These are phyloP conservation scores for Teunomyces barrocoloradensis DNA, from an alignment of 805 yeast genomes.

Conservation along the genomic window DNA sequence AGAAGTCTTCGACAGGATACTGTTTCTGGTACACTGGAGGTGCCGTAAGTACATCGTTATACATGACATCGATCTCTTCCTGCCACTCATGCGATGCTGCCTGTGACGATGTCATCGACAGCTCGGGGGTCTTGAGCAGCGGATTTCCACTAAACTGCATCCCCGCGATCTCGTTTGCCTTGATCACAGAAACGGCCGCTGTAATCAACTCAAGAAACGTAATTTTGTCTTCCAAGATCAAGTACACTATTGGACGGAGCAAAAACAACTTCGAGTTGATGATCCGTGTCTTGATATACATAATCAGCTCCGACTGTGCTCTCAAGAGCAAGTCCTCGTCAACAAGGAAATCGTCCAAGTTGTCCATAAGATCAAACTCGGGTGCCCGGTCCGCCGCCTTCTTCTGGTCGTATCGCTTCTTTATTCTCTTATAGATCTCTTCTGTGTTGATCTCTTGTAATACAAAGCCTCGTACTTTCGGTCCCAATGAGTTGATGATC, in stretches of 20 bases:
- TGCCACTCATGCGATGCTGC: constrained; percentile 3
- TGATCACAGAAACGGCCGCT: constrained; percentile 21
- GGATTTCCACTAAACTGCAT: background rate
- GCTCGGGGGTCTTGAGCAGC: constrained; percentile 3
- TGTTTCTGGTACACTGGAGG: constrained; percentile 26
- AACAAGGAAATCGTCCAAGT: constrained; percentile 32
- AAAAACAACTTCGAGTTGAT: constrained; percentile 30
- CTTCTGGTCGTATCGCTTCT: constrained; percentile 19
- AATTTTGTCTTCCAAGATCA: constrained; percentile 29
- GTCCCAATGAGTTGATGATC: constrained; percentile 35
- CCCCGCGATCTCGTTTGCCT: constrained; percentile 1
- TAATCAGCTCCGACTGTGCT: constrained; percentile 36
- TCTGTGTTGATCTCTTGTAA: constrained; percentile 30
- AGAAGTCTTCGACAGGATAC: constrained; percentile 32
- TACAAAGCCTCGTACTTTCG: constrained; percentile 31
- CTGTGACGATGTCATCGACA: constrained; percentile 2
- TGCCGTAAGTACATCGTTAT: constrained; percentile 21
- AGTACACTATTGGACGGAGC: constrained; percentile 34
- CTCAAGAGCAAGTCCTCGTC: constrained; percentile 32
- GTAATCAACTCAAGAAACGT: constrained; percentile 23
- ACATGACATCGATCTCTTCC: constrained; percentile 15
- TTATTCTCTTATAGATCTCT: constrained; percentile 27
- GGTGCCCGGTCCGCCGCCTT: constrained; percentile 6
- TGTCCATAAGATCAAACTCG: constrained; percentile 17
- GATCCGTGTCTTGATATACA: constrained; percentile 38